These are phyloP conservation scores for Corynascus novoguineensis DNA, from an alignment of 495 filamentous ascomycete genomes.

Conservation along the genomic window DNA sequence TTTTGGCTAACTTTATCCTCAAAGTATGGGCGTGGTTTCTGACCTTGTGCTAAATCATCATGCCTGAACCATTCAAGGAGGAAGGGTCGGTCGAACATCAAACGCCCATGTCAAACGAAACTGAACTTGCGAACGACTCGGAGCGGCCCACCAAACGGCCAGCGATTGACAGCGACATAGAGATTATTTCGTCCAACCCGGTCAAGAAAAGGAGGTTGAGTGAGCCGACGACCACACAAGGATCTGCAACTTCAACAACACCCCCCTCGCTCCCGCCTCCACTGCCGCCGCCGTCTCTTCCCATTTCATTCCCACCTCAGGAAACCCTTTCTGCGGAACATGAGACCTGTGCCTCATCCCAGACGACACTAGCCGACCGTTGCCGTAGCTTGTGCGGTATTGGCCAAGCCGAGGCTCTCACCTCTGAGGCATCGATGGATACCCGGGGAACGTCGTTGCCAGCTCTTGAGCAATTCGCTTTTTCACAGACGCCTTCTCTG, in stretches of 20 bases:
- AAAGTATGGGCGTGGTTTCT: neutral
- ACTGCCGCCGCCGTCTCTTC: neutral
- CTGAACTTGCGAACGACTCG: neutral
- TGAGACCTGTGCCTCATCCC: neutral
- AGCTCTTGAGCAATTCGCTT: slow-evolving; percentile 11
- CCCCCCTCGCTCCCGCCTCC: neutral
- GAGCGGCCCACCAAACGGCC: neutral
- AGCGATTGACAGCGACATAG: slow-evolving; percentile 39
- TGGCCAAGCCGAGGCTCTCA: neutral
- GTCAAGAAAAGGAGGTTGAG: slow-evolving; percentile 34
- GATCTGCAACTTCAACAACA: slow-evolving; percentile 19
- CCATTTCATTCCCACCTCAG: neutral
- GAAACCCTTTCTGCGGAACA: neutral
- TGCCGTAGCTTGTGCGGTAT: neutral
- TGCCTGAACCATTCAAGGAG: neutral
- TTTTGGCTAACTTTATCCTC: neutral
- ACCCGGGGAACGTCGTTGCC: slow-evolving; percentile 7
- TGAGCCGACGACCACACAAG: neutral
- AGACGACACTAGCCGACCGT: neutral
- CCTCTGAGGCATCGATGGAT: neutral
- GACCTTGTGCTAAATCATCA: neutral
- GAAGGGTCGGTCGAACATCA: neutral
- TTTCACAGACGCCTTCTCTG: slow-evolving; percentile 1
- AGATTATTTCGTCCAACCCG: slow-evolving; percentile 41
- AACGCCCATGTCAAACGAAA: neutral